Evolutionary conservation across 768 basidiomycete genomes (phyloP), one percentile per base, ranked within the genome.

Genomic region (Suillus americanus): DNA sequence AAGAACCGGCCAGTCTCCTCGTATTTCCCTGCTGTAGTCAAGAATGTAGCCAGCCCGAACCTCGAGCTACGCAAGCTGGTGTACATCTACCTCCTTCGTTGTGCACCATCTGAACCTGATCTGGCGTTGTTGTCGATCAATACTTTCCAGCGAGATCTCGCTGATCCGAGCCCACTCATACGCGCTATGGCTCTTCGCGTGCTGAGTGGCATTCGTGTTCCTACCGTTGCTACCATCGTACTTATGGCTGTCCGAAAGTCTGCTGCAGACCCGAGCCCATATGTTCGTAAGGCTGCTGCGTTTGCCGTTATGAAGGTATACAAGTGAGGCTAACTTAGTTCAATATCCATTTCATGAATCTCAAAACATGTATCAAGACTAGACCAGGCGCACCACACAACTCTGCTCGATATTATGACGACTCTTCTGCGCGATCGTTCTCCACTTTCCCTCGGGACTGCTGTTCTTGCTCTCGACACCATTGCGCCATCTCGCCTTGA

Each of bases 11-110:
- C 94, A 68, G 93, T 97, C 67, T 90, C 95, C 30, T 86, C 90
- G 66, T 96, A 95, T 84, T 99, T 99, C 72, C 92, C 97, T 5
- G 92, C 92, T 72, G 97, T 99, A 33, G 95, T 98, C 71, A 98
- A 96, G 81, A 96, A 96, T 70, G 97, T 99, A 46, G 94, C 94
- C 2, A 92, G 95, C 3, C 87, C 88, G 62, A 93, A 94, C 72
- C 87, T 99, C 57, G 95, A 97, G 77, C 90, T 97, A 71, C 89
- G 97, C 65, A 98, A 99, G 78, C 88, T 99, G 61, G 95, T 99
- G 45, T 99, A 99, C 77, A 97, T 99, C 68, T 99, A 97, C 79
- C 89, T 99, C 68, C 81, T 99, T 53, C 90, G 94, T 65, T 96
- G 97, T 77, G 95, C 97, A 59, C 89, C 92, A 48, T 86, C 89